A percentile compares a stretch with the other conserved stretches of the same genome.
phyloP scores from a whole-genome alignment of 2,329 filamentous ascomycete genomes.

The Colletotrichum eleusines region DNA sequence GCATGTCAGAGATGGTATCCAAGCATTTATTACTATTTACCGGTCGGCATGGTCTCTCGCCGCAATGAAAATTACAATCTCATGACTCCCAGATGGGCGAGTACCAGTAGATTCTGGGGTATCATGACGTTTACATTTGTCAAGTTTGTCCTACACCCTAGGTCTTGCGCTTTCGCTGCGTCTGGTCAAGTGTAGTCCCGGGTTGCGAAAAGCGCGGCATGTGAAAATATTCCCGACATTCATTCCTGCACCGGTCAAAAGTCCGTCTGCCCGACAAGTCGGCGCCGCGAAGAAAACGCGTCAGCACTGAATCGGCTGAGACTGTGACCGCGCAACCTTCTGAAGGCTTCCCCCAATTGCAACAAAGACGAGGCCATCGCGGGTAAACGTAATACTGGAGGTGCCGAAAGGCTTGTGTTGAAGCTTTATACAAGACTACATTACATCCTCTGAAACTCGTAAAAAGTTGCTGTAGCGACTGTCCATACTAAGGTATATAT shows the following conservation, averaged over 20 bases:
- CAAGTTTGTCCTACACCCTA: neutral
- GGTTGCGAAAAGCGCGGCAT: too few relatives aligned
- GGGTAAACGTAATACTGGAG: neutral
- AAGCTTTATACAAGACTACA: neutral
- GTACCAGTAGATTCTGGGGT: too few relatives aligned
- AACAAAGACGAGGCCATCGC: neutral
- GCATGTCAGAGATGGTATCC: neutral
- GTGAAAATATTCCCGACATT: too few relatives aligned
- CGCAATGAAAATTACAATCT: neutral
- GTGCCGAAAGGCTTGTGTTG: neutral
- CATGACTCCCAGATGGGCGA: neutral
- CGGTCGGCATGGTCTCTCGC: too few relatives aligned
- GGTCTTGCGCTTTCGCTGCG: too few relatives aligned
- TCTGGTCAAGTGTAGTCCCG: too few relatives aligned
- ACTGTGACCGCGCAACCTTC: neutral
- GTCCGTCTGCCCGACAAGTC: too few relatives aligned
- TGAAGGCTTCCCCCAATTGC: neutral
- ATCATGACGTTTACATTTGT: neutral
- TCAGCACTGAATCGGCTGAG: neutral
- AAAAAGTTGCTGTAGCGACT: constrained; percentile 18
- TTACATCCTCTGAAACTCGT: neutral
- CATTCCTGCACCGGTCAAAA: too few relatives aligned
- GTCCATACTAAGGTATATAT: constrained; percentile 20
- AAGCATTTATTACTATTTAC: too few relatives aligned
- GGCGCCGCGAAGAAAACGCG: neutral